Evolutionary conservation across 2,329 filamentous ascomycete species (phyloP).

Genomic region (Calonectria ilicicola): DNA sequence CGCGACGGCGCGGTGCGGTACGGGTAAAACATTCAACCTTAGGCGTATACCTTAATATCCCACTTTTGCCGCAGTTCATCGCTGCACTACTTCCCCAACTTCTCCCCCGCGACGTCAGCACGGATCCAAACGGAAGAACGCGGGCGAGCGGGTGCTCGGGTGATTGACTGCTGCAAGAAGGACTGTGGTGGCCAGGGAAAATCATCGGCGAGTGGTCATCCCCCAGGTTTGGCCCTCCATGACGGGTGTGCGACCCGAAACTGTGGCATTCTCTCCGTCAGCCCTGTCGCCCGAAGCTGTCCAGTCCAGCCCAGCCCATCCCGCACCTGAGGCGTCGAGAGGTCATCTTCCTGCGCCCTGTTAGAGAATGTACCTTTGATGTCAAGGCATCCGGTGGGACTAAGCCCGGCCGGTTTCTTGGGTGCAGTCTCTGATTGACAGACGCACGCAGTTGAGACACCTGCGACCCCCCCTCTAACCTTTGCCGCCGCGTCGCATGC

Average conservation of each 20-base stretch:
- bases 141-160: slow-evolving; percentile 43
- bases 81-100: slow-evolving; percentile 42
- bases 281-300: slow-evolving; percentile 12
- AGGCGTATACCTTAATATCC: slow-evolving; percentile 29
- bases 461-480: slow-evolving; percentile 27
- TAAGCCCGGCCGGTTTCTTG: slow-evolving; percentile 3
- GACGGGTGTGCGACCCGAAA: slow-evolving; percentile 9
- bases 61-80: slow-evolving; percentile 30
- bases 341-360: slow-evolving; percentile 4
- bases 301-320: background rate
- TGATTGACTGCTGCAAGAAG: slow-evolving; percentile 23
- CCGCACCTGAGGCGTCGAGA: background rate
- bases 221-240: slow-evolving; percentile 4
- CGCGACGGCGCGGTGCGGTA: slow-evolving; percentile 5
- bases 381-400: slow-evolving; percentile 24
- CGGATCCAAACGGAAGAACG: slow-evolving; percentile 41
- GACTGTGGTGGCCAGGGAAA: slow-evolving; percentile 14
- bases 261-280: slow-evolving; percentile 22
- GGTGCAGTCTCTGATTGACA: slow-evolving; percentile 1
- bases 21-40: slow-evolving; percentile 14
- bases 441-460: slow-evolving; percentile 2
- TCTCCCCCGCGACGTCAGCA: slow-evolving; percentile 42
- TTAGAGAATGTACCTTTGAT: background rate
- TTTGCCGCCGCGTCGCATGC: slow-evolving; percentile 31
- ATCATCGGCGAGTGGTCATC: slow-evolving; percentile 9